A percentile compares a stretch with the other conserved stretches of the same genome.
phyloP scores from a whole-genome alignment of 176 grass and related monocot species.

The Aegilops umbellulata region DNA sequence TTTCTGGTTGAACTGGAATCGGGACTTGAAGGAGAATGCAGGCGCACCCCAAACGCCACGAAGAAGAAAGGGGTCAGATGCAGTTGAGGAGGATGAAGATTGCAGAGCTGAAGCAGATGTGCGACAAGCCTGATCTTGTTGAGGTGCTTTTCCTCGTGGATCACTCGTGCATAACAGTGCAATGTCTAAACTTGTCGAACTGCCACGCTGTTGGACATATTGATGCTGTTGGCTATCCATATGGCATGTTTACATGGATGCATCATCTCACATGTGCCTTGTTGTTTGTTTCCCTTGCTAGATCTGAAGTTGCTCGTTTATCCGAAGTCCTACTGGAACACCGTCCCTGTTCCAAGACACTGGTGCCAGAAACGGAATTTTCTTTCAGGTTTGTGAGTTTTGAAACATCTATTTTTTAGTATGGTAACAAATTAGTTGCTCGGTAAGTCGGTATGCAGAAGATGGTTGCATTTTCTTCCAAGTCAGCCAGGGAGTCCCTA shows the following conservation, averaged over 20 bases:
- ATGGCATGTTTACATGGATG: too few species aligned
- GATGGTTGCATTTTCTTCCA: not conserved
- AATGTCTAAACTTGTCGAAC: too few species aligned
- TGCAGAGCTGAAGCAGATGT: constrained; percentile 40
- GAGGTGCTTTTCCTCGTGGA: too few species aligned
- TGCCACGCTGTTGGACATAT: too few species aligned
- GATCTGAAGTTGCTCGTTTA: constrained; percentile 62
- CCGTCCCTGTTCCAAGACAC: constrained; percentile 64
- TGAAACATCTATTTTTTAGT: not conserved
- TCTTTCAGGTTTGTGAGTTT: constrained; percentile 53
- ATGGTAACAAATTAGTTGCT: not conserved
- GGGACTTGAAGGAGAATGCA: not conserved
- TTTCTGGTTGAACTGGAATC: too few species aligned
- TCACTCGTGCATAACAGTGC: too few species aligned
- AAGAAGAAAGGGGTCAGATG: not conserved
- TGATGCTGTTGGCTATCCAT: too few species aligned
- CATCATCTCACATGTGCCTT: not conserved
- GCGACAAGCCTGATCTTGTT: constrained; percentile 25
- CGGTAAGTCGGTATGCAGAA: not conserved
- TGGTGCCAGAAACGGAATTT: constrained; percentile 73
- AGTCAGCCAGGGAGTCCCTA: not conserved
- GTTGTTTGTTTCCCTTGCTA: constrained; percentile 10
- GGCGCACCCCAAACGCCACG: not conserved
- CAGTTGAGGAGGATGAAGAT: not conserved
- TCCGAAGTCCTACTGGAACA: constrained; percentile 64